Evolutionary conservation across 768 basidiomycete genomes (phyloP).

Genomic region (Lactifluus pinguis): DNA sequence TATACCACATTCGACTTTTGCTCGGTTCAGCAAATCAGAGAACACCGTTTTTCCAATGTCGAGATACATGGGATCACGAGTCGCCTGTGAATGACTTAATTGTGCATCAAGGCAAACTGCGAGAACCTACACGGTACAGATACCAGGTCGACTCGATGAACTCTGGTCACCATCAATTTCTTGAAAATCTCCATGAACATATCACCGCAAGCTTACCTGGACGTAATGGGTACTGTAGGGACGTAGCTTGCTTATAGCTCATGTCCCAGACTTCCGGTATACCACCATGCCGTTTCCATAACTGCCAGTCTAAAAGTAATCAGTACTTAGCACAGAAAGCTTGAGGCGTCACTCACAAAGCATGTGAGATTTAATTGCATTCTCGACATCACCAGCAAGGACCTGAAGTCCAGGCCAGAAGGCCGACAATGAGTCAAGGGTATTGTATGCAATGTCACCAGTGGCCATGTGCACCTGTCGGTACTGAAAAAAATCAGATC

Average conservation of each 20-base stretch:
- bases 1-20: constrained; percentile 82
- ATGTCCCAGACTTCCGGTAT: constrained; percentile 92
- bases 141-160: constrained; percentile 97
- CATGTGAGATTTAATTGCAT: constrained; percentile 87
- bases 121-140: constrained; percentile 62
- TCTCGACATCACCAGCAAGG: constrained; percentile 75
- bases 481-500: constrained; percentile 43
- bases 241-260: constrained; percentile 58
- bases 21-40: constrained; percentile 59
- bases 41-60: constrained; percentile 83
- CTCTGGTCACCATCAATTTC: constrained; percentile 36
- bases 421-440: constrained; percentile 92
- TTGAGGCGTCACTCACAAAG: constrained; percentile 46
- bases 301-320: constrained; percentile 65
- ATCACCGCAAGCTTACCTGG: constrained; percentile 36
- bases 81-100: constrained; percentile 50
- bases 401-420: constrained; percentile 98
- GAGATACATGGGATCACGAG: constrained; percentile 85
- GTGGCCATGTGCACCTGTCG: constrained; percentile 64
- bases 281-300: constrained; percentile 83
- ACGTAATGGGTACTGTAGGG: constrained; percentile 70
- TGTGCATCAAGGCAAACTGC: not conserved
- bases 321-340: not conserved
- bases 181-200: not conserved
- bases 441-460: constrained; percentile 59